phyloP scores from a whole-genome alignment of 1,284 basidiomycete species.

The Fomitopsis schrenkii region DNA sequence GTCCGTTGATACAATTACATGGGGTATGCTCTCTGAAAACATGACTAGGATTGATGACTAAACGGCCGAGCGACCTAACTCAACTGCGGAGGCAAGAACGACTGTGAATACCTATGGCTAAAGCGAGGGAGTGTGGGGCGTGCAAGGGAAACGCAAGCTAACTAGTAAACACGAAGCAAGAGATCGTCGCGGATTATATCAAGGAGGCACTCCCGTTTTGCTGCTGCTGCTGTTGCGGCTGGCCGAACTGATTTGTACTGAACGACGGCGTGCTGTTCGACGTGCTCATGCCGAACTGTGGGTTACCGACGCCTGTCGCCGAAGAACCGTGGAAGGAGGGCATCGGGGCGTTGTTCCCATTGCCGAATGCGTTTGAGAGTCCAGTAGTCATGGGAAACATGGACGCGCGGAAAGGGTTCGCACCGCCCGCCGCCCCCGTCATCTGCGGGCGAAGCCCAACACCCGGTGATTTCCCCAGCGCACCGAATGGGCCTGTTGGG shows the following conservation, averaged over 20 bases:
- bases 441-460: slow-evolving; percentile 69
- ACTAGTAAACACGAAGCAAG: not conserved
- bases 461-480: slow-evolving; percentile 36
- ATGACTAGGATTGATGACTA: slow-evolving; percentile 2
- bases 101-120: not conserved
- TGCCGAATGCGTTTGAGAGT: slow-evolving; percentile 11
- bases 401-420: slow-evolving; percentile 72
- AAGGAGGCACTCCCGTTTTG: slow-evolving; percentile 33
- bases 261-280: slow-evolving; percentile 8
- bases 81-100: not conserved
- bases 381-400: slow-evolving; percentile 25
- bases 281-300: slow-evolving; percentile 16
- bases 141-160: not conserved
- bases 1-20: slow-evolving; percentile 3
- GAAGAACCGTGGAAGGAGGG: slow-evolving; percentile 16
- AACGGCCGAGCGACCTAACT: not conserved
- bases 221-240: slow-evolving; percentile 25
- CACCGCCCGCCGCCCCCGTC: slow-evolving; percentile 54
- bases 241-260: slow-evolving; percentile 16
- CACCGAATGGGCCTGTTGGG: slow-evolving; percentile 16
- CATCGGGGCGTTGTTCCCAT: slow-evolving; percentile 7
- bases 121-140: not conserved
- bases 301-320: slow-evolving; percentile 6
- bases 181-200: slow-evolving; percentile 4
- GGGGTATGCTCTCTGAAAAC: slow-evolving; percentile 1